Evolutionary conservation across 768 basidiomycete species (phyloP), one percentile per base, ranked within the genome.

Genomic region (Exidia glandulosa): DNA sequence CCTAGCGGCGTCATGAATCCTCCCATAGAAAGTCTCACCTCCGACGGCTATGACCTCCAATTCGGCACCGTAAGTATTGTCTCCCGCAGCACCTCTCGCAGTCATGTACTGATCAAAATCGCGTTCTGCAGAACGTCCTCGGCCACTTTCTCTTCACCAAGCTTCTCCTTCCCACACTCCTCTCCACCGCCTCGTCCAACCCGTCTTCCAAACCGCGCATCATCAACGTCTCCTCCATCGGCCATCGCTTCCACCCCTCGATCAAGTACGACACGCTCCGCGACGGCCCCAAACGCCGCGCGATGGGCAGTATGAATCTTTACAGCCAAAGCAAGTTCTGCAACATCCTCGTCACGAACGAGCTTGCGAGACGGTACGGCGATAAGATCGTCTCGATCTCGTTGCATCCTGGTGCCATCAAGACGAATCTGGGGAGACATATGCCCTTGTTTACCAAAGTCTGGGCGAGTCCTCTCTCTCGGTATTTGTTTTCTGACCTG

Each of bases 261-360:
- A 19, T 62, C 61, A 4, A 30, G 7, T 9, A 58, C 30, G 32
- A 30, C 50, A 54, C 19, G 9, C n/a, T 12, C 29, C 12, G 41
- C 56, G 45, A 10, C 62, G 59, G 32, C 27, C 47, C 10, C 48
- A 57, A 27, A 45, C 59, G 47, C 52, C 60, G 29, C 31, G 60
- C 57, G 16, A 25, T 60, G 10, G 19, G 36, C 36, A 9, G 10
- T 9, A 37, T 37, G 36, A 37, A 37, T 19, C 36, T 37, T 9
- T 19, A 27, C 16, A 14, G 7, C n/a, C 1, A 30, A 16, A 57
- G 14, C 19, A 16, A 31, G 32, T 25, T 33, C 30, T 57, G 12
- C 2, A 68, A 68, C 60, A 54, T 67, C 55, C 25, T 66, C 3
- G 55, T 62, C 23, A 57, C 67, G n/a, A 58, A 67, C 10, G 63